phyloP scores from a whole-genome alignment of 345 rosid species.

The Anacardium occidentale region DNA sequence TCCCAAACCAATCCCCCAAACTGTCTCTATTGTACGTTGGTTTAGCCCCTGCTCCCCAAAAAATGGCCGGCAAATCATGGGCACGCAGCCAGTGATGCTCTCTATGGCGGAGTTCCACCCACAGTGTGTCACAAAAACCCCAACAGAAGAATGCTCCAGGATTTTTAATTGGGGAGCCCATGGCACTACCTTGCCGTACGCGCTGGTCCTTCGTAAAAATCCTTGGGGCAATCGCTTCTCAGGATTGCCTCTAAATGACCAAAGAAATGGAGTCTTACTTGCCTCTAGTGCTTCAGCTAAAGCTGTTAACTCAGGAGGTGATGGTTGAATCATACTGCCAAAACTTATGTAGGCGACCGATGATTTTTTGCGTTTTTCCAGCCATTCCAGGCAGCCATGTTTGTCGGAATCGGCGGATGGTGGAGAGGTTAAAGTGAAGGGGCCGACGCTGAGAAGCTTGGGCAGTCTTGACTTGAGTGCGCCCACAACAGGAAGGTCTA shows the following conservation, averaged over 20 bases:
- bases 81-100: background rate
- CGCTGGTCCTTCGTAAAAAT: conserved; percentile 34
- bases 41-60: conserved; percentile 52
- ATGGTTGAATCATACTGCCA: conserved; percentile 47
- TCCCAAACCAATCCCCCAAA: conserved; percentile 43
- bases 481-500: conserved; percentile 28
- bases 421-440: conserved; percentile 27
- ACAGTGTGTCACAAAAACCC: conserved; percentile 55
- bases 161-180: conserved; percentile 61
- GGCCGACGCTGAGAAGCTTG: conserved; percentile 44
- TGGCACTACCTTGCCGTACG: conserved; percentile 43
- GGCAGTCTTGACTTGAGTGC: conserved; percentile 31
- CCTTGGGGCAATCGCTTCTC: conserved; percentile 31
- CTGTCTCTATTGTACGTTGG: conserved; percentile 32
- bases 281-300: conserved; percentile 47
- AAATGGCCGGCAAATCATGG: conserved; percentile 41
- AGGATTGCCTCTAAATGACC: conserved; percentile 48
- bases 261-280: conserved; percentile 44
- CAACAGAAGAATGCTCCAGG: conserved; percentile 44
- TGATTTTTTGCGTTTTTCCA: conserved; percentile 35
- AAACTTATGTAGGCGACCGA: conserved; percentile 65
- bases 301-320: conserved; percentile 45
- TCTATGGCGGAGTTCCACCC: conserved; percentile 66
- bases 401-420: conserved; percentile 18
- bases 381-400: conserved; percentile 53